Conservation (phyloP, 371 early-diverging fungal genomes). For the Lichtheimia corymbifera region DNA sequence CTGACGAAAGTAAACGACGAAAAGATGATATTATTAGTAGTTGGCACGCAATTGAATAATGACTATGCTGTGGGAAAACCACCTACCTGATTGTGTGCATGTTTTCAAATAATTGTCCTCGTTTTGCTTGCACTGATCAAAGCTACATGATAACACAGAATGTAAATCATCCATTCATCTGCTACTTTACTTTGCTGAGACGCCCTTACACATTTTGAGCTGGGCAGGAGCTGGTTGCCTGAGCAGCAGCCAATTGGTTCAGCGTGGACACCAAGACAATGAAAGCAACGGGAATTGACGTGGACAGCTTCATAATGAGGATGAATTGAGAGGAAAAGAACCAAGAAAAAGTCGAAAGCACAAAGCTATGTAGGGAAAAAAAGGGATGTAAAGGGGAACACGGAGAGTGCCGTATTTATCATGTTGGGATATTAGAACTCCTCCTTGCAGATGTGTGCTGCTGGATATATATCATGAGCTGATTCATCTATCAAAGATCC, state of each 20-base stretch:
- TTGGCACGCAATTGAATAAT: conserved; percentile 2
- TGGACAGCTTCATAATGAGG: conserved; percentile 6
- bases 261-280: conserved; percentile 6
- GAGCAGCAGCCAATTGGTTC: conserved; percentile 10
- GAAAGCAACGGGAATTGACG: neutral
- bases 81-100: conserved; percentile 17
- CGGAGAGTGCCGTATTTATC: neutral
- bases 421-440: neutral
- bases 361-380: conserved; percentile 10
- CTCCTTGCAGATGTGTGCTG: conserved; percentile 7
- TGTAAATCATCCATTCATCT: too few species aligned
- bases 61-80: neutral
- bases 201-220: conserved; percentile 32
- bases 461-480: neutral
- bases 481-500: too few species aligned
- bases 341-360: neutral
- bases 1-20: conserved; percentile 7
- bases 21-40: too few species aligned
- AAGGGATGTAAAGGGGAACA: neutral
- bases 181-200: too few species aligned
- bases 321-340: conserved; percentile 14
- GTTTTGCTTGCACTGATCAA: conserved; percentile 29
- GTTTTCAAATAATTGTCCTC: conserved; percentile 24
- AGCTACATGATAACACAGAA: conserved; percentile 11
- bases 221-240: conserved; percentile 22